Evolutionary conservation across 441 rosid species (phyloP).

Genomic region (Adansonia gregorii): DNA sequence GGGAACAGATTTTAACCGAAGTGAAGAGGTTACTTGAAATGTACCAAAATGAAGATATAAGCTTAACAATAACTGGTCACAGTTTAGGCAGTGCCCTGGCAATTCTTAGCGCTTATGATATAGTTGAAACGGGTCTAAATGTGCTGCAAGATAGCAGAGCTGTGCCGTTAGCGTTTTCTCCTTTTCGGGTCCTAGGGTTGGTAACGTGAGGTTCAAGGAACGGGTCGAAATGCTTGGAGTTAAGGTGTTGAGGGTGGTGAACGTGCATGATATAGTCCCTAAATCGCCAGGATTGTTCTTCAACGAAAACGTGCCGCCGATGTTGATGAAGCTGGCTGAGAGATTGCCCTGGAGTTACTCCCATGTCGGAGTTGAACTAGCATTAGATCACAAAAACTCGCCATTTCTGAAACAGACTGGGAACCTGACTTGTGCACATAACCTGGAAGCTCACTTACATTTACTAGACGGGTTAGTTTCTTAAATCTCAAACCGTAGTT

Average conservation of each 20-base stretch:
- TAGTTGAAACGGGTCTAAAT: slow-evolving; percentile 60
- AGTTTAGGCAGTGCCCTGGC: slow-evolving; percentile 67
- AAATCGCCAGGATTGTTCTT: slow-evolving; percentile 57
- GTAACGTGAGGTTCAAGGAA: slow-evolving; percentile 57
- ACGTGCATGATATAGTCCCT: slow-evolving; percentile 56
- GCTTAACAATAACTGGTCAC: slow-evolving; percentile 67
- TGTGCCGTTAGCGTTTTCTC: slow-evolving; percentile 54
- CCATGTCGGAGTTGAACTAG: slow-evolving; percentile 78
- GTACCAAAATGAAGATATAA: slow-evolving; percentile 48
- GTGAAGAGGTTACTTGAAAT: slow-evolving; percentile 46
- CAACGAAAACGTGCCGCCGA: slow-evolving; percentile 52
- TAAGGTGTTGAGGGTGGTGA: slow-evolving; percentile 64
- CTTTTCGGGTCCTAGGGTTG: slow-evolving; percentile 62
- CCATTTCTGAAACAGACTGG: slow-evolving; percentile 63
- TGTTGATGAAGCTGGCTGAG: slow-evolving; percentile 54
- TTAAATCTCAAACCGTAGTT: neutral
- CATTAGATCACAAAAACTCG: slow-evolving; percentile 61
- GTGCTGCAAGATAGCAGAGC: slow-evolving; percentile 41
- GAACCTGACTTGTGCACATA: slow-evolving; percentile 63
- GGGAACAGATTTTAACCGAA: slow-evolving; percentile 53
- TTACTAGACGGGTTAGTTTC: slow-evolving; percentile 73
- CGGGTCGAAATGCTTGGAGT: slow-evolving; percentile 48
- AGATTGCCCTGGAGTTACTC: slow-evolving; percentile 83
- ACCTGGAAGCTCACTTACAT: slow-evolving; percentile 80
- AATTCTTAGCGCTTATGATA: slow-evolving; percentile 63